Conservation (phyloP, 352 stramenopile genomes). For the Peronospora belbahrii region DNA sequence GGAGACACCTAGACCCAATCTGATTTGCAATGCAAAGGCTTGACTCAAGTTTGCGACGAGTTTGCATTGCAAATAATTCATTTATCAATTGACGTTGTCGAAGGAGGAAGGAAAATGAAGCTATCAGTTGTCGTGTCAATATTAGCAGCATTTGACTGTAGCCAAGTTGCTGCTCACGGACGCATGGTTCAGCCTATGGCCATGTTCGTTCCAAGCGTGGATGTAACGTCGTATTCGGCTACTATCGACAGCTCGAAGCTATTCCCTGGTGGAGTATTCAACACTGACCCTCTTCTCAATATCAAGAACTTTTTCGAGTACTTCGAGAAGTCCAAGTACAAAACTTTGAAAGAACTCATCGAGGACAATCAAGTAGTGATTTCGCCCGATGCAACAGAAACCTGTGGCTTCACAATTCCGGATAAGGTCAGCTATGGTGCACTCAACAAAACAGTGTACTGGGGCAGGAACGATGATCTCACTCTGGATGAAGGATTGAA, state of each 20-base stretch:
- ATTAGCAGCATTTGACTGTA: slow-evolving; percentile 6
- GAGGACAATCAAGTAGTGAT: slow-evolving; percentile 30
- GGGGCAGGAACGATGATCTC: slow-evolving; percentile 26
- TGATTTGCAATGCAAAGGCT: too few relatives aligned
- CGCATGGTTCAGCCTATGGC: slow-evolving; percentile 33
- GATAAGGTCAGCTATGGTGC: slow-evolving; percentile 24
- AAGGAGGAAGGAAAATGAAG: slow-evolving; percentile 6
- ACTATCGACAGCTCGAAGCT: slow-evolving; percentile 34
- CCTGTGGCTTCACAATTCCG: slow-evolving; percentile 39
- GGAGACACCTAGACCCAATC: too few relatives aligned
- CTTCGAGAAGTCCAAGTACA: slow-evolving; percentile 36
- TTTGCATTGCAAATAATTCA: too few relatives aligned
- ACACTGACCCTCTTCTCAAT: slow-evolving; percentile 23
- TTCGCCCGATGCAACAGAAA: slow-evolving; percentile 13
- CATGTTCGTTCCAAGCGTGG: slow-evolving; percentile 29
- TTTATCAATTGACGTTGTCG: neutral
- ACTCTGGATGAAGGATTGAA: slow-evolving; percentile 27
- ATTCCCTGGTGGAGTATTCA: slow-evolving; percentile 31
- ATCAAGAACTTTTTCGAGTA: slow-evolving; percentile 30
- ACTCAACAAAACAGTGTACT: slow-evolving; percentile 35
- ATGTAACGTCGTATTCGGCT: slow-evolving; percentile 35
- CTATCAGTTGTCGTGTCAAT: neutral
- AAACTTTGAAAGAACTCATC: slow-evolving; percentile 31
- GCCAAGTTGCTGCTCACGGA: slow-evolving; percentile 24
- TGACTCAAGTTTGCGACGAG: too few relatives aligned